Percentiles rank a stretch among this genome's conserved stretches.
Conservation (phyloP, 257 asterid species). For the Schizonepeta tenuifolia region DNA sequence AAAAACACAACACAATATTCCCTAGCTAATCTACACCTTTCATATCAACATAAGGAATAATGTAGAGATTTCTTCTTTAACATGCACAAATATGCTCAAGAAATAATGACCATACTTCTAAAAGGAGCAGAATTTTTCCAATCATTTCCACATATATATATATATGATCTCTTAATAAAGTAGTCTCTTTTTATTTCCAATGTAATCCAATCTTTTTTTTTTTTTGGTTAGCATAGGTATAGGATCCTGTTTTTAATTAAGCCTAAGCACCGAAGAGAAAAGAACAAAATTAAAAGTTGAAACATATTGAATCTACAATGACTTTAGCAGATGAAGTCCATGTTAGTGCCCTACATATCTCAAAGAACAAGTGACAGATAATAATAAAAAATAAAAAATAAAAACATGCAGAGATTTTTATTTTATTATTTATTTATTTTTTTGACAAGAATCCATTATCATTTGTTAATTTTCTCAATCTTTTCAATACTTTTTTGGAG, state of each 20-base stretch:
- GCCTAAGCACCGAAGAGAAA: slow-evolving; percentile 10
- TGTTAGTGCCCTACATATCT: slow-evolving; percentile 41
- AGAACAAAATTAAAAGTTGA: slow-evolving; percentile 33
- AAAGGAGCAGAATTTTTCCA: slow-evolving; percentile 20
- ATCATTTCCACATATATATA: slow-evolving; percentile 12
- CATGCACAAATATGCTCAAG: slow-evolving; percentile 36
- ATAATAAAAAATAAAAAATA: not conserved
- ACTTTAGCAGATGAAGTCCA: slow-evolving; percentile 35
- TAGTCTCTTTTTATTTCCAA: slow-evolving; percentile 15
- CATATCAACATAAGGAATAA: slow-evolving; percentile 23
- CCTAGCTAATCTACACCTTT: slow-evolving; percentile 17
- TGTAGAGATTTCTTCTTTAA: slow-evolving; percentile 15
- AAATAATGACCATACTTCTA: slow-evolving; percentile 28
- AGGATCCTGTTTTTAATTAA: slow-evolving; percentile 12
- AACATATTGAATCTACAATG: slow-evolving; percentile 45
- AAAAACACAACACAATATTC: slow-evolving; percentile 27
- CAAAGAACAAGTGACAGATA: slow-evolving; percentile 28
- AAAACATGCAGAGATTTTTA: slow-evolving; percentile 32
- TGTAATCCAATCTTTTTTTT: slow-evolving; percentile 12
- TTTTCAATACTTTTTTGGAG: not conserved
- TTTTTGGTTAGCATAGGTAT: slow-evolving; percentile 5
- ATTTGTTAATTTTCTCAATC: slow-evolving; percentile 2
- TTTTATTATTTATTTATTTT: too few species aligned
- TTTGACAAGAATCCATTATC: slow-evolving; percentile 29
- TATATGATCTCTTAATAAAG: slow-evolving; percentile 8